phyloP scores from a whole-genome alignment of 805 yeast genomes.

The Candida khao-thaluensis region DNA sequence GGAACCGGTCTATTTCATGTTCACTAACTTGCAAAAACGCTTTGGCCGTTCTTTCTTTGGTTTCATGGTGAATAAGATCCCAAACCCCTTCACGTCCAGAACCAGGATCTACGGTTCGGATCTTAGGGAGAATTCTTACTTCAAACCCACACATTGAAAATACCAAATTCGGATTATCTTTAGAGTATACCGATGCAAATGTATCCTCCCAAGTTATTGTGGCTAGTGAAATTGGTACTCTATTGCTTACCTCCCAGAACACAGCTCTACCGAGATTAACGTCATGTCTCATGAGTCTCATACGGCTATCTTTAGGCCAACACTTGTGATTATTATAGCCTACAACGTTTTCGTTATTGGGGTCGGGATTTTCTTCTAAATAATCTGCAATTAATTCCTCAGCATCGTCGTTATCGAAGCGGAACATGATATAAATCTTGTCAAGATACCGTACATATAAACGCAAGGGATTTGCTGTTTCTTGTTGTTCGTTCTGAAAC shows the following conservation, averaged over 20 bases:
- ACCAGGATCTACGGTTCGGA: conserved; percentile 52
- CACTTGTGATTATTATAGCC: conserved; percentile 87
- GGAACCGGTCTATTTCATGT: conserved; percentile 76
- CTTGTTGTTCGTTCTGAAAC: conserved; percentile 58
- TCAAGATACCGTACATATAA: conserved; percentile 82
- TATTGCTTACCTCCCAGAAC: conserved; percentile 81
- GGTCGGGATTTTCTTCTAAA: conserved; percentile 85
- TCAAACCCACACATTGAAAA: conserved; percentile 96
- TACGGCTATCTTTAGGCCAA: conserved; percentile 92
- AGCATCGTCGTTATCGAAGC: conserved; percentile 72
- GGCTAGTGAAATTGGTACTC: conserved; percentile 76
- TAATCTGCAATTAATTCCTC: conserved; percentile 73
- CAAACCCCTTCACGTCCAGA: conserved; percentile 82
- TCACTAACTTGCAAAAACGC: conserved; percentile 83
- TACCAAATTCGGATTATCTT: conserved; percentile 83
- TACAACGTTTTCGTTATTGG: conserved; percentile 80
- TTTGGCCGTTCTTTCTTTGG: conserved; percentile 85
- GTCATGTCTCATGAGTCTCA: conserved; percentile 88
- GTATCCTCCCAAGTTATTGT: conserved; percentile 76
- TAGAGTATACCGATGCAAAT: conserved; percentile 83
- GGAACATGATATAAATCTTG: conserved; percentile 73
- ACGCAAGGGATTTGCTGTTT: conserved; percentile 71
- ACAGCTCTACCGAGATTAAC: conserved; percentile 90
- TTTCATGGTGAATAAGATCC: conserved; percentile 70
- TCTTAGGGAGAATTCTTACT: conserved; percentile 78